phyloP scores from a whole-genome alignment of 225 moss, liverwort and hornwort species.

The Bryum argenteum region DNA sequence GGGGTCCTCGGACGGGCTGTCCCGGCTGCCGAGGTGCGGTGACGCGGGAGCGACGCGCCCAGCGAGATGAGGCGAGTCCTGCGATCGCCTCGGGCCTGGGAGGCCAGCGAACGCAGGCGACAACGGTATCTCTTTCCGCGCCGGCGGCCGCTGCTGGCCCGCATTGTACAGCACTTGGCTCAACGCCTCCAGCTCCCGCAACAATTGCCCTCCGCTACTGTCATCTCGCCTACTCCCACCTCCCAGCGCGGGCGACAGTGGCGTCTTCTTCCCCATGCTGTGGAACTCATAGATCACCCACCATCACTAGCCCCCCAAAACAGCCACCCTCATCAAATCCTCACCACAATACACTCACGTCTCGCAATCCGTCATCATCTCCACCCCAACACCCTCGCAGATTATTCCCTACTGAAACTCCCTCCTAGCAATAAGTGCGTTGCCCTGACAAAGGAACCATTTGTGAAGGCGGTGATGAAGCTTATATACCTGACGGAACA shows the following conservation, averaged over 20 bases:
- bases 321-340: background rate
- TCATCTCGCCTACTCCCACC: conserved; percentile 39
- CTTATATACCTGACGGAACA: no score
- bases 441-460: no score
- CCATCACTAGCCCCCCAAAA: background rate
- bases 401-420: no score
- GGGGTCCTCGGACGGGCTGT: conserved; percentile 21
- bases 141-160: conserved; percentile 38
- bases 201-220: conserved; percentile 41
- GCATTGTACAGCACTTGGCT: conserved; percentile 53
- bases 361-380: no score
- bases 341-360: no score
- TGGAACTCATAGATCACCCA: conserved; percentile 15
- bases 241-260: conserved; percentile 40
- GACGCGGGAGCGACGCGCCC: conserved; percentile 24
- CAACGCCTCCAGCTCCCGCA: conserved; percentile 51
- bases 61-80: conserved; percentile 38
- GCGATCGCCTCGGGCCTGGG: conserved; percentile 25
- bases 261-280: conserved; percentile 43
- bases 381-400: no score
- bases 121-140: conserved; percentile 37
- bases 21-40: conserved; percentile 28
- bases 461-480: no score
- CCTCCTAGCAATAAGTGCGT: no score
- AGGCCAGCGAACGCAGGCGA: conserved; percentile 35